A percentile compares a stretch with the other conserved stretches of the same genome.
Evolutionary conservation across 345 rosid genomes (phyloP).

Genomic region (Eucalyptus erythrocorys): DNA sequence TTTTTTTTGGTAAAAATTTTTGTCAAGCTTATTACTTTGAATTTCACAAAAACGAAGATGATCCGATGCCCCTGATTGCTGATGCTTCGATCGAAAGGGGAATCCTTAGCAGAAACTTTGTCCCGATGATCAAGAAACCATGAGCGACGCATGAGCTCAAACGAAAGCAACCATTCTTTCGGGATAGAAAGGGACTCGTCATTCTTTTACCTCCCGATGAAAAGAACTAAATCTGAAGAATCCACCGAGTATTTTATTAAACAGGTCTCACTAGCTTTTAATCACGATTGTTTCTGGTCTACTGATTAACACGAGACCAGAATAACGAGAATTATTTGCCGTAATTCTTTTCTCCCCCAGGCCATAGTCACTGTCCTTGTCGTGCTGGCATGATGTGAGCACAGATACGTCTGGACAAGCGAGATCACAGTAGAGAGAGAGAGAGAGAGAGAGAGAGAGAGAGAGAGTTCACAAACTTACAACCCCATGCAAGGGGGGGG

Average conservation of each 20-base stretch:
- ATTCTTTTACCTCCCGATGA: neutral
- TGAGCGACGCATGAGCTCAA: neutral
- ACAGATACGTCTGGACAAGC: neutral
- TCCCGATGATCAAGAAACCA: neutral
- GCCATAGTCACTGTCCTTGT: neutral
- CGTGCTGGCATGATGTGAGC: neutral
- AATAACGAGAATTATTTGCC: neutral
- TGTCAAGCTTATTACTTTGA: neutral
- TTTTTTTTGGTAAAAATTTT: too few species aligned
- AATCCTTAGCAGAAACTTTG: neutral
- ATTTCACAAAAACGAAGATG: neutral
- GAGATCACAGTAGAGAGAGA: neutral
- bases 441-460: neutral
- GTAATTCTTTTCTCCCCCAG: neutral
- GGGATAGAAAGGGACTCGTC: neutral
- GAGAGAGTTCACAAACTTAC: neutral
- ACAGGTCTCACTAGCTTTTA: neutral
- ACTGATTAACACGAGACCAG: neutral
- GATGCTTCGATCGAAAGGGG: neutral
- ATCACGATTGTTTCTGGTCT: neutral
- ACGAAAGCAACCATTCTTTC: neutral
- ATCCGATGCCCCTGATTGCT: neutral
- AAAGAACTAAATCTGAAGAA: neutral
- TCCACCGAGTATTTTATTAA: neutral
- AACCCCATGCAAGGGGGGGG: slow-evolving; percentile 24